Conservation (phyloP, 768 basidiomycete species). For the Melanogaster broomeanus region DNA sequence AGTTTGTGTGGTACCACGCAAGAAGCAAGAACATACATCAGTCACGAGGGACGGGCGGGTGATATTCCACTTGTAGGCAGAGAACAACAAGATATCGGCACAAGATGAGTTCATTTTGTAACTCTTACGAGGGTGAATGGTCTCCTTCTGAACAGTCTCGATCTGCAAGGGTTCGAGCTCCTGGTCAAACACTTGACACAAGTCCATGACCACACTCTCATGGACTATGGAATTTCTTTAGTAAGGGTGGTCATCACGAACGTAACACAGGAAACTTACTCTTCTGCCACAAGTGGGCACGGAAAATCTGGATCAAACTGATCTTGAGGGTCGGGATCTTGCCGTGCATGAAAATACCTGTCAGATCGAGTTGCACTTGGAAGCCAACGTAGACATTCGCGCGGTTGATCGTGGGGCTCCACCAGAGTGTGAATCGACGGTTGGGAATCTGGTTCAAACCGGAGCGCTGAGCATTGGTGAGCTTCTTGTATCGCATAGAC, state of each 20-base stretch:
- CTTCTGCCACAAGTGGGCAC: constrained; percentile 99
- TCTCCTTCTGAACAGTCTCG: constrained; percentile 99
- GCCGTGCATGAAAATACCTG: constrained; percentile 98
- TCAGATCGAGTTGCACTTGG: constrained; percentile 98
- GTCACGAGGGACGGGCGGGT: constrained; percentile 93
- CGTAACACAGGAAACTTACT: constrained; percentile 54
- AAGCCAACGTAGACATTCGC: constrained; percentile 99
- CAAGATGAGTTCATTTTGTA: constrained; percentile 99
- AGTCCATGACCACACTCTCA: constrained; percentile 91
- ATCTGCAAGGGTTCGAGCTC: constrained; percentile 98
- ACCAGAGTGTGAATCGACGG: constrained; percentile 99
- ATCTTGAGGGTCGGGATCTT: constrained; percentile 99
- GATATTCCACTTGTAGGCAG: constrained; percentile 98
- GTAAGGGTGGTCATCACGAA: constrained; percentile 16
- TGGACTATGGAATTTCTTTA: constrained; percentile 53
- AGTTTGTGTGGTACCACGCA: background rate
- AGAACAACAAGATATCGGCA: constrained; percentile 97
- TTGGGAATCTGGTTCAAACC: constrained; percentile 98
- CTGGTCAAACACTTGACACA: constrained; percentile 99
- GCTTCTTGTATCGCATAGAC: constrained; percentile 93
- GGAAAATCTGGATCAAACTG: constrained; percentile 99
- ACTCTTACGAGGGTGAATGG: constrained; percentile 98
- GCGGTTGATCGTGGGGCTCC: constrained; percentile 98
- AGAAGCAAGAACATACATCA: constrained; percentile 56
- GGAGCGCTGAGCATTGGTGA: constrained; percentile 97